Conservation (phyloP, 345 rosid genomes). For the Eucalyptus sideroxylon region DNA sequence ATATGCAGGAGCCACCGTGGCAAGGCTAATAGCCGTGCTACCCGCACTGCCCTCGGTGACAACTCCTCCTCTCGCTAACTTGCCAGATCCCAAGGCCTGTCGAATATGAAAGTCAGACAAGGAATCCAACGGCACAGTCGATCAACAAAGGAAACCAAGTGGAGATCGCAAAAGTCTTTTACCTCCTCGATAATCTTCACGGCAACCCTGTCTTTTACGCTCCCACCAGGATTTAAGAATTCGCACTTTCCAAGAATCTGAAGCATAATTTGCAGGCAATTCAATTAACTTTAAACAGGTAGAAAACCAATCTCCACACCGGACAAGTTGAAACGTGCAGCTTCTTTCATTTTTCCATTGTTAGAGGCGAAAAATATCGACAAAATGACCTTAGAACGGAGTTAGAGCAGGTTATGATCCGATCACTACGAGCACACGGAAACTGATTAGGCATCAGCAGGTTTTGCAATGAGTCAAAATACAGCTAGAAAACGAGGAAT, state of each 20-base stretch:
- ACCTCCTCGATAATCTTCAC: conserved; percentile 88
- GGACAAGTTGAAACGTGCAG: neutral
- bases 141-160: neutral
- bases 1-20: conserved; percentile 81
- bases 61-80: conserved; percentile 58
- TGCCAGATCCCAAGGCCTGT: conserved; percentile 78
- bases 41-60: conserved; percentile 96
- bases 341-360: neutral
- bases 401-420: neutral
- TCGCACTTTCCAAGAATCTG: conserved; percentile 96
- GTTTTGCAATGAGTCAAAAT: neutral
- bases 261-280: neutral
- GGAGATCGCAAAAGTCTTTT: neutral
- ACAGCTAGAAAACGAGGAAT: neutral
- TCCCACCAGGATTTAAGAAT: conserved; percentile 96
- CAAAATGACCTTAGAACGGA: neutral
- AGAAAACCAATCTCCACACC: neutral
- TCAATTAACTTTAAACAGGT: neutral
- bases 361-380: neutral
- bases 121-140: neutral
- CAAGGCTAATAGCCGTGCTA: conserved; percentile 96
- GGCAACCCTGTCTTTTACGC: conserved; percentile 93
- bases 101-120: neutral
- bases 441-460: neutral
- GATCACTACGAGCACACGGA: neutral